These are phyloP conservation scores for Rhodomyrtus psidioides DNA, from an alignment of 441 rosid species.

Conservation along the genomic window DNA sequence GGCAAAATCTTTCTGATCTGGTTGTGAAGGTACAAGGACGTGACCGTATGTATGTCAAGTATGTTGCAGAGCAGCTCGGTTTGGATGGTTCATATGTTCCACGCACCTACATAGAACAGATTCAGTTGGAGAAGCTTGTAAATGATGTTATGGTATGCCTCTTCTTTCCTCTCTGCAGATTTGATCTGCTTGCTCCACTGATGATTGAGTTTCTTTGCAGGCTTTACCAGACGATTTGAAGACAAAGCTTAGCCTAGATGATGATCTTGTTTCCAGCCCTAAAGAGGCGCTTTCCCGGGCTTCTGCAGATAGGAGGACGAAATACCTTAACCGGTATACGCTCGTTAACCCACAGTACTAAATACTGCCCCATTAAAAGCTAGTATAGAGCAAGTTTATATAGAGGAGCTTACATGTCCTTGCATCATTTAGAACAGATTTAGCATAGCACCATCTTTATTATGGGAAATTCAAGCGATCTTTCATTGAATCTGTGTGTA, in stretches of 20 bases:
- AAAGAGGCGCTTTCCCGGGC: constrained; percentile 97
- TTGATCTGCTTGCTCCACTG: constrained; percentile 12
- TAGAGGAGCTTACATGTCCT: not conserved
- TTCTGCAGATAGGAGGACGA: constrained; percentile 86
- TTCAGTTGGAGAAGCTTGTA: constrained; percentile 95
- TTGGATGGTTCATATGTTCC: constrained; percentile 91
- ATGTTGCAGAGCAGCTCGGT: constrained; percentile 70
- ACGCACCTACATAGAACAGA: constrained; percentile 95
- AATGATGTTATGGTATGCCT: constrained; percentile 88
- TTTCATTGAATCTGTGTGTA: not conserved
- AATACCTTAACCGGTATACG: constrained; percentile 83
- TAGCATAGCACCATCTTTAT: not conserved
- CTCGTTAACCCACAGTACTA: not conserved
- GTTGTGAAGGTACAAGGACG: constrained; percentile 83
- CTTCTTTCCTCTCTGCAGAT: constrained; percentile 2
- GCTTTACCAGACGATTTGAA: constrained; percentile 93
- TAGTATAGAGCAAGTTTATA: not conserved
- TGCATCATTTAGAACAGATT: not conserved
- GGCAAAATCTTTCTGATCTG: constrained; percentile 5
- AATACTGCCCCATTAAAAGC: constrained; percentile 3
- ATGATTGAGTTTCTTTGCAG: constrained; percentile 44
- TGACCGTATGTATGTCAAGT: constrained; percentile 66
- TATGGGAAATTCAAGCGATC: not conserved
- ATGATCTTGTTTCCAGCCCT: constrained; percentile 82
- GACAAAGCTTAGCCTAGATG: constrained; percentile 88